Conservation (phyloP, 495 filamentous ascomycete species). For the Collariella sp. region DNA sequence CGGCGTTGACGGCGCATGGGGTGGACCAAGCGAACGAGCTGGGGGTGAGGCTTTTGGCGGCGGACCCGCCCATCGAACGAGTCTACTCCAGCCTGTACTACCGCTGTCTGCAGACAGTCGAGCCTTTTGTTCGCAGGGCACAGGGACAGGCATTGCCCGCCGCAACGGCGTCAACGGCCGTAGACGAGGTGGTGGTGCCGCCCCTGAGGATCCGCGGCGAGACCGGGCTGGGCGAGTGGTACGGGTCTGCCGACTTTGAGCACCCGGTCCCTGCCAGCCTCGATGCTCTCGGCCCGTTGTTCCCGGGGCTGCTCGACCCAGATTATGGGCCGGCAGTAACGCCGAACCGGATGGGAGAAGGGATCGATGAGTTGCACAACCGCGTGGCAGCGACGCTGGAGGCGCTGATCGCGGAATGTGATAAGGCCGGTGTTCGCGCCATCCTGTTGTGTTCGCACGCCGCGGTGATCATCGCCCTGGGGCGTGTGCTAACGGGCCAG, state of each 20-base stretch:
- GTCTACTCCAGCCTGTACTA: slow-evolving; percentile 87
- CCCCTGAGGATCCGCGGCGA: slow-evolving; percentile 51
- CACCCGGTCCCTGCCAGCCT: slow-evolving; percentile 69
- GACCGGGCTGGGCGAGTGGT: slow-evolving; percentile 85
- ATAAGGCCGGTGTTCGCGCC: slow-evolving; percentile 52
- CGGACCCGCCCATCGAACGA: slow-evolving; percentile 59
- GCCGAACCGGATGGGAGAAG: slow-evolving; percentile 66
- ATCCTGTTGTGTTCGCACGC: slow-evolving; percentile 87
- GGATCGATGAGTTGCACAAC: slow-evolving; percentile 67
- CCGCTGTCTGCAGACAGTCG: slow-evolving; percentile 82
- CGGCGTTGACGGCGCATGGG: slow-evolving; percentile 78
- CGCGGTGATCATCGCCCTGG: slow-evolving; percentile 76
- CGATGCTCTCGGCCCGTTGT: slow-evolving; percentile 50
- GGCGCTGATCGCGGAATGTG: slow-evolving; percentile 61
- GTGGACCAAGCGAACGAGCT: slow-evolving; percentile 77
- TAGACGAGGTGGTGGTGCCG: neutral
- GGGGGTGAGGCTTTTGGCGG: slow-evolving; percentile 49
- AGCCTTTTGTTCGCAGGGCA: slow-evolving; percentile 55
- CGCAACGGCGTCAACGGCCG: neutral
- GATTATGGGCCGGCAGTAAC: slow-evolving; percentile 51
- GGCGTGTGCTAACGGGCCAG: slow-evolving; percentile 63
- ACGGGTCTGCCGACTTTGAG: slow-evolving; percentile 66
- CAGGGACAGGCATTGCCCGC: slow-evolving; percentile 20
- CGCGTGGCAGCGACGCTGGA: slow-evolving; percentile 63
- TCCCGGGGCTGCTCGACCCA: slow-evolving; percentile 49